Conservation (phyloP, 2,329 filamentous ascomycete genomes). For the Hortaea werneckii region DNA sequence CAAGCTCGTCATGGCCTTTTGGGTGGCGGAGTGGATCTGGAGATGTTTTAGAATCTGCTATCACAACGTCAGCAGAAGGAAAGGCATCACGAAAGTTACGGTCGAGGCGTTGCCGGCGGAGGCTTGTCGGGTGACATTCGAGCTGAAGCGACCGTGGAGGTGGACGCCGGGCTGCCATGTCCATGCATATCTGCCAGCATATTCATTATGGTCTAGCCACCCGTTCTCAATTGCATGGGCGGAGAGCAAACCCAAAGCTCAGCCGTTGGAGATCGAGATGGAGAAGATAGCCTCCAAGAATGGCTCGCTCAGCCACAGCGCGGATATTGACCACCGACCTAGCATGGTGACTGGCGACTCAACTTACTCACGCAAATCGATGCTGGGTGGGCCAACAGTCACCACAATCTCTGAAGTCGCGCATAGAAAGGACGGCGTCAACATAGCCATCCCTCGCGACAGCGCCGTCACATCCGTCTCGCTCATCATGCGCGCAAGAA, state of each 20-base stretch:
- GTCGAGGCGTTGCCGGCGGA: conserved; percentile 51
- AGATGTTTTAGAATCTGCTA: conserved; percentile 41
- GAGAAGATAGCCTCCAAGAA: conserved; percentile 20
- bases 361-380: conserved; percentile 2
- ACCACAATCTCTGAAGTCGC: conserved; percentile 9
- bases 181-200: conserved; percentile 47
- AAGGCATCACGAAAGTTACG: conserved; percentile 41
- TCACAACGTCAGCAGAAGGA: conserved; percentile 43
- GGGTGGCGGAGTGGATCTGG: conserved; percentile 54
- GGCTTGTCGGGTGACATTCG: conserved; percentile 51
- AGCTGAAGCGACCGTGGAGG: conserved; percentile 44
- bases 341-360: conserved; percentile 5
- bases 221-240: conserved; percentile 43
- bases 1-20: conserved; percentile 63
- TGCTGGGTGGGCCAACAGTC: conserved; percentile 3
- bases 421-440: conserved; percentile 8
- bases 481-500: conserved; percentile 62
- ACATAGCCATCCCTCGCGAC: conserved; percentile 17
- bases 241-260: conserved; percentile 19
- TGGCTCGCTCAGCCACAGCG: not conserved
- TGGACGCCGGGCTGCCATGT: conserved; percentile 50
- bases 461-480: conserved; percentile 45
- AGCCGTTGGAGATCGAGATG: conserved; percentile 24
- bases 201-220: conserved; percentile 35
- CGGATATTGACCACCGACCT: conserved; percentile 1